phyloP scores from a whole-genome alignment of 208 protist genomes.

The Balamuthia mandrillaris region DNA sequence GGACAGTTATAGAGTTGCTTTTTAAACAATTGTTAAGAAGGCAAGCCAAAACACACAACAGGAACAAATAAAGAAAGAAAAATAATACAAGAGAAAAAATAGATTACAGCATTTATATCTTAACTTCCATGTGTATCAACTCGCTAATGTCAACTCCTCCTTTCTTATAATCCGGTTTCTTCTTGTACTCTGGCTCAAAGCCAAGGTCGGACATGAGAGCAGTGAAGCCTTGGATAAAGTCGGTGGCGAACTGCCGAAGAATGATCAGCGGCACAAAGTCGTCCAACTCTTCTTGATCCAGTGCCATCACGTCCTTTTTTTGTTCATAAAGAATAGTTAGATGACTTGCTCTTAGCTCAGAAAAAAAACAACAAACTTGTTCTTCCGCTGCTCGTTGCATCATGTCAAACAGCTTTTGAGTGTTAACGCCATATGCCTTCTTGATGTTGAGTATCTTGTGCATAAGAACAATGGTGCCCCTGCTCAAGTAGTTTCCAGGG shows the following conservation, averaged over 20 bases:
- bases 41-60: too few relatives aligned
- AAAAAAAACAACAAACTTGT: neutral
- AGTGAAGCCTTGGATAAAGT: slow-evolving; percentile 4
- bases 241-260: neutral
- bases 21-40: too few relatives aligned
- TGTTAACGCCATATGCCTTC: slow-evolving; percentile 1
- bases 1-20: too few relatives aligned
- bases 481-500: too few relatives aligned
- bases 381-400: slow-evolving; percentile 3
- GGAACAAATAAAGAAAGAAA: too few relatives aligned
- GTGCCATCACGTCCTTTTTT: neutral
- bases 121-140: too few relatives aligned
- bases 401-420: neutral
- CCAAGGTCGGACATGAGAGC: slow-evolving; percentile 1
- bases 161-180: too few relatives aligned
- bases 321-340: neutral
- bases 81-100: too few relatives aligned
- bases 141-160: too few relatives aligned
- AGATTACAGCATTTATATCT: too few relatives aligned
- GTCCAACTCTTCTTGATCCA: neutral
- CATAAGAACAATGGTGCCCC: neutral
- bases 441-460: slow-evolving; percentile 3
- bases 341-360: neutral
- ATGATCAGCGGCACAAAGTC: slow-evolving; percentile 3
- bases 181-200: slow-evolving; percentile 5